Evolutionary conservation across 116 monocot genomes (phyloP).

Genomic region (Phalaenopsis hybrid): DNA sequence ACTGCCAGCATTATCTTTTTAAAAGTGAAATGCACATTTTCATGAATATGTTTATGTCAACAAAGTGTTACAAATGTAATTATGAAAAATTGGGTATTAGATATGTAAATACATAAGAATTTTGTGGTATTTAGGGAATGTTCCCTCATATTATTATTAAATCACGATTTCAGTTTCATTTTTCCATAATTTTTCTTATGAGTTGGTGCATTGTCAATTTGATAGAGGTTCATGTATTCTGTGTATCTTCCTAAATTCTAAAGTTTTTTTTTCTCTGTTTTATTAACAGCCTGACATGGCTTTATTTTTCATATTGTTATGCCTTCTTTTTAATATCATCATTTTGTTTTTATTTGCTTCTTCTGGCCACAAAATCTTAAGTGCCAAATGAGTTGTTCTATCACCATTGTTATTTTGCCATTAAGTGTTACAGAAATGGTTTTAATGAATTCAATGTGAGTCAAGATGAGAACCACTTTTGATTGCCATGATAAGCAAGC

Average conservation of each 20-base stretch:
- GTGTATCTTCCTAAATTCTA: background rate
- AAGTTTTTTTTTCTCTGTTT: background rate
- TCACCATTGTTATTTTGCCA: background rate
- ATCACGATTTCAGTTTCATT: background rate
- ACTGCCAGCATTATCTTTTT: too few relatives aligned
- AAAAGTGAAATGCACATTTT: too few relatives aligned
- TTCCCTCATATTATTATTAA: background rate
- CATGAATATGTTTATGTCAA: too few relatives aligned
- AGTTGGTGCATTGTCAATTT: background rate
- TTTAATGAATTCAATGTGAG: background rate
- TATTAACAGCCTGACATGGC: background rate
- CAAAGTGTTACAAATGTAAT: too few relatives aligned
- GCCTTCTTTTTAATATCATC: background rate
- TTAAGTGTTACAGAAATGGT: background rate
- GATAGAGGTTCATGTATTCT: background rate
- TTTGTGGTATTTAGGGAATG: too few relatives aligned
- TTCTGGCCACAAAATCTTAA: background rate
- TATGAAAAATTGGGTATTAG: too few relatives aligned
- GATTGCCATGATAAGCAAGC: background rate
- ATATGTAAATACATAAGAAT: too few relatives aligned
- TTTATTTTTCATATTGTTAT: background rate
- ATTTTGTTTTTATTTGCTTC: background rate
- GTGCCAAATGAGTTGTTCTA: background rate
- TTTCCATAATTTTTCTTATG: background rate
- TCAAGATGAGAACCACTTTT: background rate